phyloP scores from a whole-genome alignment of 768 basidiomycete genomes.

The Termitomyces sp. region DNA sequence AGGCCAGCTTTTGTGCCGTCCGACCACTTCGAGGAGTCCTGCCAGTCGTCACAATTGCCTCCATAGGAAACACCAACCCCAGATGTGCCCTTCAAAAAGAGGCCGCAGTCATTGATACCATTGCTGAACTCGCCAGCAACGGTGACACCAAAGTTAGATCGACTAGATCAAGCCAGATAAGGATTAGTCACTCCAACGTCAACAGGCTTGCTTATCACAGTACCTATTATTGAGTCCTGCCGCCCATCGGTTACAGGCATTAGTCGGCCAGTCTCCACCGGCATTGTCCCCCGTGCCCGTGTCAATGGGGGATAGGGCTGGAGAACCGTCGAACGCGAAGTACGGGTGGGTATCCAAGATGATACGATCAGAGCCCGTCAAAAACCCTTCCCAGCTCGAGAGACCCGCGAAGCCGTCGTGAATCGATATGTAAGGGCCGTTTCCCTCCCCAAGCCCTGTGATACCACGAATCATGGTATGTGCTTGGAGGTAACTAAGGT shows the following conservation, averaged over 20 bases:
- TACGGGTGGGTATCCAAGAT: slow-evolving; percentile 36
- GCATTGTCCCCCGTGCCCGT: slow-evolving; percentile 23
- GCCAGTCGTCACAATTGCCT: slow-evolving; percentile 25
- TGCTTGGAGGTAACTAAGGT: slow-evolving; percentile 46
- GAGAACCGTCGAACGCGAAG: slow-evolving; percentile 40
- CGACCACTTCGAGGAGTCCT: slow-evolving; percentile 53
- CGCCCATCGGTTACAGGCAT: slow-evolving; percentile 52
- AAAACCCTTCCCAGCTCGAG: slow-evolving; percentile 25
- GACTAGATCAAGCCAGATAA: slow-evolving; percentile 9
- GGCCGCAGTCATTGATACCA: slow-evolving; percentile 55
- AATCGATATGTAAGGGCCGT: slow-evolving; percentile 48
- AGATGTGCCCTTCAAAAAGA: slow-evolving; percentile 16
- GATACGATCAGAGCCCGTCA: slow-evolving; percentile 35
- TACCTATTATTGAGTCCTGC: slow-evolving; percentile 19
- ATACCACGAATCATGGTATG: slow-evolving; percentile 65
- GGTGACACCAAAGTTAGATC: slow-evolving; percentile 53
- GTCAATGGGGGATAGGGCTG: slow-evolving; percentile 25
- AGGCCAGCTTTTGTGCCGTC: slow-evolving; percentile 24
- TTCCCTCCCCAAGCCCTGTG: slow-evolving; percentile 69
- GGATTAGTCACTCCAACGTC: slow-evolving; percentile 6
- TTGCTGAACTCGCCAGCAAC: slow-evolving; percentile 71
- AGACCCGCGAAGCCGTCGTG: slow-evolving; percentile 45
- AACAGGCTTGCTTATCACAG: not conserved
- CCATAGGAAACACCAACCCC: slow-evolving; percentile 19
- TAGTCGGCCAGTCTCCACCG: slow-evolving; percentile 36